These are phyloP conservation scores for Annulohypoxylon truncatum DNA, from an alignment of 2,329 filamentous ascomycete genomes.

Conservation along the genomic window DNA sequence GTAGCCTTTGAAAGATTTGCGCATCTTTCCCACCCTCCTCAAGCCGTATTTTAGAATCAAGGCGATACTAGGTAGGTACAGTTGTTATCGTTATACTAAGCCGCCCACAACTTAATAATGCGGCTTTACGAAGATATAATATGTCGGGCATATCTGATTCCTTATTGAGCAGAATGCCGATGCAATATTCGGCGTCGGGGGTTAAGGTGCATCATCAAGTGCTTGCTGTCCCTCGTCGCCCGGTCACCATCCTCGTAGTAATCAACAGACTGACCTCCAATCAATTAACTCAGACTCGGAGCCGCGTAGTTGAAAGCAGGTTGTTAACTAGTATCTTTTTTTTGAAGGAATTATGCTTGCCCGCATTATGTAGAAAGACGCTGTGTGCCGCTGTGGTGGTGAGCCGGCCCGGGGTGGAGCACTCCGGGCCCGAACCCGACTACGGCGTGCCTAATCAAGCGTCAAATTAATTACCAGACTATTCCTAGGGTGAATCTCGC, in stretches of 20 bases:
- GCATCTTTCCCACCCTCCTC: not conserved
- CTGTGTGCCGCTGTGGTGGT: not conserved
- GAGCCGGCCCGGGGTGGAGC: not conserved
- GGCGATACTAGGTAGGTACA: not conserved
- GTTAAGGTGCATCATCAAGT: not conserved
- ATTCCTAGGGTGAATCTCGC: not conserved
- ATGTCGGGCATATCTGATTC: not conserved
- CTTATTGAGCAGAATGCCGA: not conserved
- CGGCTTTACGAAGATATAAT: not conserved
- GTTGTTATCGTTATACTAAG: not conserved
- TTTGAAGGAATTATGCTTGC: not conserved
- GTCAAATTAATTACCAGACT: not conserved
- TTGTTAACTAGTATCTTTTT: not conserved
- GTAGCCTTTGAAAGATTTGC: not conserved
- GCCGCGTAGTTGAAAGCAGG: no score
- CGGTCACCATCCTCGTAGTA: not conserved
- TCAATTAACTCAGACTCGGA: not conserved
- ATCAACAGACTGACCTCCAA: not conserved
- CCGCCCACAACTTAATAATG: not conserved
- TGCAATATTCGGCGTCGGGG: not conserved
- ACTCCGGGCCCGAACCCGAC: not conserved
- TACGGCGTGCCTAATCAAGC: not conserved
- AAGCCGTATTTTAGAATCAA: not conserved
- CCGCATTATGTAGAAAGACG: not conserved
- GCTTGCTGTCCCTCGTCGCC: not conserved